phyloP scores from a whole-genome alignment of 306 rosid species.

The Mimosa pudica region DNA sequence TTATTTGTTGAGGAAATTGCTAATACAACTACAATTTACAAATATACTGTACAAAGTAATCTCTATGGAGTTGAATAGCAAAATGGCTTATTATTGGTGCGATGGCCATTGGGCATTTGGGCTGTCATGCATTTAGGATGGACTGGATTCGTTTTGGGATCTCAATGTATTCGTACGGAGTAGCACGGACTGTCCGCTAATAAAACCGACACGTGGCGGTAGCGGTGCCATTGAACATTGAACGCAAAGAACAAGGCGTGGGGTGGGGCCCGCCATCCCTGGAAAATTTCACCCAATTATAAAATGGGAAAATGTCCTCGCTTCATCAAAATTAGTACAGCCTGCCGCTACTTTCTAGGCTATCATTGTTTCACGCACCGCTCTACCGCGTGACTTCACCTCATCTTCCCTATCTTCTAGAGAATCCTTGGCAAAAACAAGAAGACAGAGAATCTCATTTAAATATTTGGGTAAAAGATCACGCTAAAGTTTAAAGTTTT shows the following conservation, averaged over 20 bases:
- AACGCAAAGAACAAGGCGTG: neutral
- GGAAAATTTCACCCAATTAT: neutral
- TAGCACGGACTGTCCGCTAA: neutral
- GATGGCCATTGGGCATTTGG: neutral
- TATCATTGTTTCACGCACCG: neutral
- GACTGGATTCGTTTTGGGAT: neutral
- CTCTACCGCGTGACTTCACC: neutral
- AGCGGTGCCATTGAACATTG: neutral
- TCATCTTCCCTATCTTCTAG: neutral
- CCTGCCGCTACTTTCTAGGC: neutral
- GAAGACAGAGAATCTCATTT: too few relatives aligned
- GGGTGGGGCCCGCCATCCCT: neutral
- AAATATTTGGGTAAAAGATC: too few relatives aligned
- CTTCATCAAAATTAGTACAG: neutral
- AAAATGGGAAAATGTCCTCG: neutral
- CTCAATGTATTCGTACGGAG: neutral
- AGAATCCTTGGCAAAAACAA: too few relatives aligned
- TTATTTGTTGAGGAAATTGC: too few relatives aligned
- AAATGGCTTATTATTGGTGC: too few relatives aligned
- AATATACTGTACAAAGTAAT: too few relatives aligned
- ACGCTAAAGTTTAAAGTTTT: too few relatives aligned
- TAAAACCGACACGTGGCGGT: slow-evolving; percentile 2
- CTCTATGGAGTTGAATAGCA: too few relatives aligned
- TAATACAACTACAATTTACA: too few relatives aligned
- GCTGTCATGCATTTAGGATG: too few relatives aligned